Base-by-base conservation (phyloP, 441 rosid genomes). In the Populus hybrid region DNA sequence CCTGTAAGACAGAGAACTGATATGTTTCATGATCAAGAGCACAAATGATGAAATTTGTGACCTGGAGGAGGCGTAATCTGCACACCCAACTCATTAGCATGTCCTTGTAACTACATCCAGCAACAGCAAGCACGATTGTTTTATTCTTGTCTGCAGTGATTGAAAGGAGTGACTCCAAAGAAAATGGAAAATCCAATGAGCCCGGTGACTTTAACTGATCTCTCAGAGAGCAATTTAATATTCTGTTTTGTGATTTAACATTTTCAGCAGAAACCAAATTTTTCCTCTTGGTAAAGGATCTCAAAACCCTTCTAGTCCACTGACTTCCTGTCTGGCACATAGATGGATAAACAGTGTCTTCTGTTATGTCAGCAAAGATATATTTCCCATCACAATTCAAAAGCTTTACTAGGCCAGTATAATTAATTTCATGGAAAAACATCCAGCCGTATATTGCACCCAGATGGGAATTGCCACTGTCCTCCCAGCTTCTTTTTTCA, bases 21-120 rank as follows among this genome's bases (percentile, higher is more conserved):
- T 89, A 94, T 57, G 94, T 96, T 87, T 93, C 93, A 0, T 79
- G 87, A 83, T 96, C 99, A 82, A 94, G 97, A 69, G 99, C 94
- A 84, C 92, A 94, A 1, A 96, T 88, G 75, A 93, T 72, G 84
- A 92, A 94, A 82, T 96, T 96, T 46, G 92, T 83, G 79, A 94
- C 86, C 67, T 35, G 75, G 16, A 92, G 95, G 75, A 21, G 85
- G 72, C 93, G 92, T 80, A 93, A 82, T 82, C 97, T 92, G 90
- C 99, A 94, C 38, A 84, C 92, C 98, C 98, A 94, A 86, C 94
- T 94, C 95, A 97, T 94, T 82, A 94, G 75, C 98, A 94, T 91
- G 83, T 94, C 99, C 86, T 89, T 93, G 69, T 94, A 94, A 74
- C 98, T 96, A 85, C 87, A 89, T 78, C 99, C 99, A 81, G 96